Evolutionary conservation across 1,139 yeast genomes (phyloP), one percentile per base, ranked within the genome.

Genomic region (Candida smagusa): DNA sequence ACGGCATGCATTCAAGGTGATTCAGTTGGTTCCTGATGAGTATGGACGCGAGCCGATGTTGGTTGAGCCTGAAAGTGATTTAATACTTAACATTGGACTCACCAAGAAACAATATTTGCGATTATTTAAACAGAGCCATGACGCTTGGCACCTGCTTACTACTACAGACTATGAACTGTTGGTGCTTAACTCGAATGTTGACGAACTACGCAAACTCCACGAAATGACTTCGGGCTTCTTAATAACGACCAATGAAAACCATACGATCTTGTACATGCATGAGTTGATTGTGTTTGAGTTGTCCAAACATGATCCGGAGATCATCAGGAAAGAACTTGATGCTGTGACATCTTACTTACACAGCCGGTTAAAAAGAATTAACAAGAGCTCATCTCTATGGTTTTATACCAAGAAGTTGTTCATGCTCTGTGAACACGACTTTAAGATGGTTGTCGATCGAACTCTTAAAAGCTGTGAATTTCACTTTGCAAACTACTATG

Each of bases 381-480:
- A 71, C 45, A 71, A 71, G 49, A 69, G 73, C 48, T 58, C 73
- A 4, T 53, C 67, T 12, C 52, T 71, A n/a, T 71, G 74, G 74
- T 46, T 46, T 25, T 54, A 60, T 52, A 45, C 66, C 35, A 63
- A 63, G 39, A 63, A 65, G 42, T 42, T 67, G 29, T 39, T 55
- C 3, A 27, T 52, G 7, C 33, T 52, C n/a, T 37, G 54, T 4
- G 47, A 45, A 26, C 39, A 37, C n/a, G 32, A 38, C 7, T 29
- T 21, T n/a, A 25, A 30, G 3, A 29, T 28, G 7, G 31, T 58
- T 2, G 25, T 61, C 2, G 43, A 40, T 7, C 44, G 68, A 30
- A 43, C 59, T 2, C 43, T 66, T 22, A 53, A 47, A 36, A 62
- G 74, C 19, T 61, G 66, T 44, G 49, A 56, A 24, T 36, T 59